A percentile compares a stretch with the other conserved stretches of the same genome.
These are phyloP conservation scores for Athelia sp. DNA, from an alignment of 1,284 basidiomycete genomes.

Conservation along the genomic window DNA sequence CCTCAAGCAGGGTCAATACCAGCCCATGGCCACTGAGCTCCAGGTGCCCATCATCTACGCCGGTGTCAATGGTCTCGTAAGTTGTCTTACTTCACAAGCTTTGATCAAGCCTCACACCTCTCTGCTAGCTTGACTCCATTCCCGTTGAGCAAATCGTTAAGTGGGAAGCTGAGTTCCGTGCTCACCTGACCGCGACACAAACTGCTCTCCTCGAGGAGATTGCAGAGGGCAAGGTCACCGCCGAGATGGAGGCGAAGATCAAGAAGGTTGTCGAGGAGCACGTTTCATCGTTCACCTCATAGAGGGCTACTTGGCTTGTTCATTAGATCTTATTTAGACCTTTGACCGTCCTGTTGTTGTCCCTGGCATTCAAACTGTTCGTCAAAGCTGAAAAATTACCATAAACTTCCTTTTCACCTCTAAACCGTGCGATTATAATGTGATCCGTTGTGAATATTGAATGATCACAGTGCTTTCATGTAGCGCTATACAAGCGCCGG, in stretches of 20 bases:
- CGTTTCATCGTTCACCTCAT: conserved; percentile 76
- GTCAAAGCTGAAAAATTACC: neutral
- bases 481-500: too few relatives aligned
- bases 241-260: conserved; percentile 89
- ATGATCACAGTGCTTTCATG: too few relatives aligned
- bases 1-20: conserved; percentile 98
- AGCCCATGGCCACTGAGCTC: conserved; percentile 87
- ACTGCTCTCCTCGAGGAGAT: conserved; percentile 76
- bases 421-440: too few relatives aligned
- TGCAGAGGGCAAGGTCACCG: conserved; percentile 76
- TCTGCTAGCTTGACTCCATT: conserved; percentile 75
- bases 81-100: conserved; percentile 24
- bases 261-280: conserved; percentile 89
- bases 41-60: conserved; percentile 99
- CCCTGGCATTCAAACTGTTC: neutral
- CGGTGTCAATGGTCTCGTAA: conserved; percentile 95
- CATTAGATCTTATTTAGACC: neutral
- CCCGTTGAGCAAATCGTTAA: conserved; percentile 92
- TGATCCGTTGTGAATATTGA: too few relatives aligned
- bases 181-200: conserved; percentile 72
- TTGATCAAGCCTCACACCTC: neutral
- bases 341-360: neutral
- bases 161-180: conserved; percentile 91
- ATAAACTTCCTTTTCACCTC: neutral
- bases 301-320: conserved; percentile 22